Base-by-base conservation (phyloP, 768 basidiomycete species). In the Pleurotus djamor region DNA sequence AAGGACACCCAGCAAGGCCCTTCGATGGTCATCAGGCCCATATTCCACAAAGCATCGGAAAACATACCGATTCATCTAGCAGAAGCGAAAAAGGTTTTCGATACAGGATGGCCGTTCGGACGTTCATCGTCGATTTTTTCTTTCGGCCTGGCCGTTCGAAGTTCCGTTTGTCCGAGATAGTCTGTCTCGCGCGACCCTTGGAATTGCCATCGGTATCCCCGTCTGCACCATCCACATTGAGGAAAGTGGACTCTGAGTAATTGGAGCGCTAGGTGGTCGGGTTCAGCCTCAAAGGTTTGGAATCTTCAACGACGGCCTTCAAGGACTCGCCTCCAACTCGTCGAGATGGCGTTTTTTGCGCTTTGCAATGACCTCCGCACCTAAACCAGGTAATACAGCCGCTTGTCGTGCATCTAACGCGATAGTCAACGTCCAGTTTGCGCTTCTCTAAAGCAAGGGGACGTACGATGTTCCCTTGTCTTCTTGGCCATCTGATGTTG, bases 111-210 rank as follows among this genome's bases (percentile, higher is more conserved):
- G 92, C 90, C 33, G 86, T 85, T 60, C 93, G 82, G 59, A 94
- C 85, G 64, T 83, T 88, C 85, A 89, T 91, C 3, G 84, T 88
- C 10, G 90, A 88, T 69, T 92, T 93, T 76, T 88, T 92, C 79
- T 85, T 88, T 65, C 72, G 79, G 7, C 82, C 81, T 47, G 74
- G 70, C 38, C 80, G 74, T 54, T 79, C 80, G 63, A 86, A 76
- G 56, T 78, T 76, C 61, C 84, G 83, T 74, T 88, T 89, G 78
- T 91, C 89, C 50, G 91, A 92, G 58, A 91, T 87, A n/a, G 83
- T 84, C 67, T 90, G 86, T 38, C 91, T 79, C 47, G 88, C 88
- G 10, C 89, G 83, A 54, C 87, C 87, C 67, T 88, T 90, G 6
- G 79, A 74, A 65, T 75, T 76, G 43, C 74, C 72, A 4, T 76